Evolutionary conservation across 1,284 basidiomycete genomes (phyloP).

Genomic region (Marasmius tenuissimus): DNA sequence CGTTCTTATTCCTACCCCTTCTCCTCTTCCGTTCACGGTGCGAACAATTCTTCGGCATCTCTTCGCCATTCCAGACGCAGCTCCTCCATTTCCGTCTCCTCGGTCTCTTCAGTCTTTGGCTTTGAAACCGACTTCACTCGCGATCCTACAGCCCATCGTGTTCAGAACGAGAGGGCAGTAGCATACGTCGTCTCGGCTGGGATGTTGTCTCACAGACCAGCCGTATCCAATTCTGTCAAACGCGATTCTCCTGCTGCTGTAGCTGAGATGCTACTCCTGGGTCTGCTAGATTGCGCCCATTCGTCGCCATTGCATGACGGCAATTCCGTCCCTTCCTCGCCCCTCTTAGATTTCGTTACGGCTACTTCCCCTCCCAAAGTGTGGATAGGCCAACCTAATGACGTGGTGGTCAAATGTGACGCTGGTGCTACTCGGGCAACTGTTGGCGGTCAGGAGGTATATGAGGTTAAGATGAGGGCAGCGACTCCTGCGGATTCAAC

Average conservation of each 20-base stretch:
- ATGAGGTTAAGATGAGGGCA: background rate
- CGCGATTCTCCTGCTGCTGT: background rate
- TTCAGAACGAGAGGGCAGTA: background rate
- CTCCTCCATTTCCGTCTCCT: background rate
- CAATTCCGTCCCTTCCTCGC: background rate
- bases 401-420: background rate
- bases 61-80: background rate
- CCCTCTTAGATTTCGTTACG: background rate
- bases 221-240: background rate
- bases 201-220: background rate
- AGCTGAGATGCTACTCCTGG: background rate
- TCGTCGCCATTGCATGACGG: background rate
- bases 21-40: too few relatives aligned
- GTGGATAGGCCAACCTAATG: background rate
- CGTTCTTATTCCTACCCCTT: conserved; percentile 2
- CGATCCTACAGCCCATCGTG: background rate
- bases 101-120: background rate
- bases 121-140: background rate
- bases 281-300: background rate
- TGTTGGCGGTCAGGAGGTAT: background rate
- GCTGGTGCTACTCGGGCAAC: background rate
- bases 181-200: background rate
- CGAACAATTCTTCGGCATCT: background rate
- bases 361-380: background rate
- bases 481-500: background rate